Evolutionary conservation across 2,329 filamentous ascomycete genomes (phyloP).

Genomic region (Hypomyces perniciosus): DNA sequence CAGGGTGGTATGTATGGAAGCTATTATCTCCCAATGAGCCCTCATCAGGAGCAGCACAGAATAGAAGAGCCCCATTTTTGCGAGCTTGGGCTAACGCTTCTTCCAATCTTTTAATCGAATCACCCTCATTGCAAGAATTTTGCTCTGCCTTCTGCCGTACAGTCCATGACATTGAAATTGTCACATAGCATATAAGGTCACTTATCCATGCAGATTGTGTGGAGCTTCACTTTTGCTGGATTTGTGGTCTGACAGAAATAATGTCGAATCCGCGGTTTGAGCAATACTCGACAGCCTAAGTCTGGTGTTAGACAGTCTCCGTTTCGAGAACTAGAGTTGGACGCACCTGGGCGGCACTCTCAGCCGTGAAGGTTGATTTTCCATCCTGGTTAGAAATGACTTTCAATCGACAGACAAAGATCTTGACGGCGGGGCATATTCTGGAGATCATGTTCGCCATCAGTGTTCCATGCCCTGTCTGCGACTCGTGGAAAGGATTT

Average conservation of each 20-base stretch:
- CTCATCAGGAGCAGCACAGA: background rate
- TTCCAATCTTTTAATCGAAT: background rate
- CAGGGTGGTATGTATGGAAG: background rate
- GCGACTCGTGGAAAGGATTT: background rate
- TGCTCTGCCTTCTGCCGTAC: background rate
- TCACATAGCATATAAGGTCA: too few relatives aligned
- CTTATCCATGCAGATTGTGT: too few relatives aligned
- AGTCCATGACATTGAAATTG: conserved; percentile 3
- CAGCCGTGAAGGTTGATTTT: background rate
- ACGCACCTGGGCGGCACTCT: conserved; percentile 1
- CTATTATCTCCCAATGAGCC: background rate
- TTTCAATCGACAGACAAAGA: background rate
- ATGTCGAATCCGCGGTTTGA: background rate
- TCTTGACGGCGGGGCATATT: background rate
- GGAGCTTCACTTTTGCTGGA: too few relatives aligned
- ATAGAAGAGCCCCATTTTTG: too few relatives aligned
- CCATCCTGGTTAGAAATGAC: background rate
- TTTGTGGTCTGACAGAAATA: too few relatives aligned
- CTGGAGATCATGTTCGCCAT: background rate
- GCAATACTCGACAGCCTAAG: background rate
- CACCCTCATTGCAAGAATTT: background rate
- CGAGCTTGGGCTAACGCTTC: too few relatives aligned
- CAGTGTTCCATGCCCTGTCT: background rate
- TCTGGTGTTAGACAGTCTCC: too few relatives aligned
- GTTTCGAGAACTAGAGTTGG: background rate